A percentile compares a stretch with the other conserved stretches of the same genome.
Conservation (phyloP, 2,329 filamentous ascomycete species). For the Ophiostoma sp. region DNA sequence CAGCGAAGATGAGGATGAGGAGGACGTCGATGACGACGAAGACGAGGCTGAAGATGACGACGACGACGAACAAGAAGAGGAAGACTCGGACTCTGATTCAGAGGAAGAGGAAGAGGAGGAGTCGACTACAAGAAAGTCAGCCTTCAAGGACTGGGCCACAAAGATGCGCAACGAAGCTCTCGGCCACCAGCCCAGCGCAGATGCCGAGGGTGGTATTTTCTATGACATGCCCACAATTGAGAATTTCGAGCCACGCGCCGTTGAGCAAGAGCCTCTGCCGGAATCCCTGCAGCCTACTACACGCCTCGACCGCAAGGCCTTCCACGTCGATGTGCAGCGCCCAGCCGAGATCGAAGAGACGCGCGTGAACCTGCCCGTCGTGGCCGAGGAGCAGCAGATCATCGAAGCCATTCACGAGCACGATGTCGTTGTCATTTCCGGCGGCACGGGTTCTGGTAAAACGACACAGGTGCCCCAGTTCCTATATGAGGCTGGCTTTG, state of each 20-base stretch:
- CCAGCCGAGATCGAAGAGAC: slow-evolving; percentile 68
- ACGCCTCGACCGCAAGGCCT: slow-evolving; percentile 63
- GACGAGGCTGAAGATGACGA: slow-evolving; percentile 34
- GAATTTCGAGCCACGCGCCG: slow-evolving; percentile 60
- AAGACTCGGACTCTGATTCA: slow-evolving; percentile 30
- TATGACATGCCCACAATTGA: slow-evolving; percentile 50
- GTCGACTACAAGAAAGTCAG: slow-evolving; percentile 40
- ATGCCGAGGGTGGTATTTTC: slow-evolving; percentile 26
- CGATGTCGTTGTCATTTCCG: slow-evolving; percentile 83
- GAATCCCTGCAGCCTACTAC: slow-evolving; percentile 57
- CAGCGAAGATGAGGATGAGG: slow-evolving; percentile 33
- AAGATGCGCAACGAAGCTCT: slow-evolving; percentile 79
- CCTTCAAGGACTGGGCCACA: slow-evolving; percentile 91
- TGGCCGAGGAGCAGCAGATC: slow-evolving; percentile 91
- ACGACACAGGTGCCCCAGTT: slow-evolving; percentile 98
- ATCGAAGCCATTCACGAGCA: slow-evolving; percentile 97
- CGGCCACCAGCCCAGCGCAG: slow-evolving; percentile 51
- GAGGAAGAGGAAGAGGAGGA: slow-evolving; percentile 28
- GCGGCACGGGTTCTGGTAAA: slow-evolving; percentile 93
- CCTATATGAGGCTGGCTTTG: slow-evolving; percentile 66
- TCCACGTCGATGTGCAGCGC: slow-evolving; percentile 66
- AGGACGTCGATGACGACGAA: slow-evolving; percentile 31
- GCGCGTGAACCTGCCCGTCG: slow-evolving; percentile 76
- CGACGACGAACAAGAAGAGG: slow-evolving; percentile 27
- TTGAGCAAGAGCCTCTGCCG: slow-evolving; percentile 67